Base-by-base conservation (phyloP, 306 rosid species). In the Quercus alba region DNA sequence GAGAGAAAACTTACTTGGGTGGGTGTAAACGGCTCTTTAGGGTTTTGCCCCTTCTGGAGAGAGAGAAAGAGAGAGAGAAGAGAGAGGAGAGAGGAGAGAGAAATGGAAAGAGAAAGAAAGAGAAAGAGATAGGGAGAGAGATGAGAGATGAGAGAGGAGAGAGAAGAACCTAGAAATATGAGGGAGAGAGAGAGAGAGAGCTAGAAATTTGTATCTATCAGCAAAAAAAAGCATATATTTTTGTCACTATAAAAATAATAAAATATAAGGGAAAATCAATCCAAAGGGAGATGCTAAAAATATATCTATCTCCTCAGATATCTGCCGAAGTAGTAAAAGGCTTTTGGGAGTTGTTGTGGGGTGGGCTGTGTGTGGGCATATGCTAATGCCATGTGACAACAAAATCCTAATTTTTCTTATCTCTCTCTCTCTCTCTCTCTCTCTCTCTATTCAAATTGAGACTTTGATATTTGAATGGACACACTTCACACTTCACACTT, bases 1-100 rank as follows among this genome's bases (percentile, higher is more conserved):
- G 85, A 87, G 88, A 94, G 91, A 77, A 78, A 91, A 91, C 98
- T 94, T 92, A 92, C 98, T 94, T 89, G 88, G 93, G 93, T 94
- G 91, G 97, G 93, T 94, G 97, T 86, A 92, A 91, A 92, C 97
- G 97, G 92, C 92, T 87, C 98, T 92, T 92, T 89, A 91, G 97
- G 97, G 97, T 94, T 94, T 92, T 88, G 91, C 72, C 91, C 91
- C 93, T 90, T 91, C 97, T 86, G 98, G 97, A 91, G 97, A 89
- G 97, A 94, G 85, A 86, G 85, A 88, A 80, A 87, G 26, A 81
- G 54, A 28, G 82, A 75, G 44, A 38, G 44, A 38, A 0, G 41
- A 77, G 21, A 78, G 81, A 83, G 73, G 84, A 87, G 62, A 75
- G 74, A 68, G 28, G 75, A 52, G 61, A 57, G 77, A 81, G 78